Evolutionary conservation across 768 basidiomycete species (phyloP).

Genomic region (Lentinula guzmanii): DNA sequence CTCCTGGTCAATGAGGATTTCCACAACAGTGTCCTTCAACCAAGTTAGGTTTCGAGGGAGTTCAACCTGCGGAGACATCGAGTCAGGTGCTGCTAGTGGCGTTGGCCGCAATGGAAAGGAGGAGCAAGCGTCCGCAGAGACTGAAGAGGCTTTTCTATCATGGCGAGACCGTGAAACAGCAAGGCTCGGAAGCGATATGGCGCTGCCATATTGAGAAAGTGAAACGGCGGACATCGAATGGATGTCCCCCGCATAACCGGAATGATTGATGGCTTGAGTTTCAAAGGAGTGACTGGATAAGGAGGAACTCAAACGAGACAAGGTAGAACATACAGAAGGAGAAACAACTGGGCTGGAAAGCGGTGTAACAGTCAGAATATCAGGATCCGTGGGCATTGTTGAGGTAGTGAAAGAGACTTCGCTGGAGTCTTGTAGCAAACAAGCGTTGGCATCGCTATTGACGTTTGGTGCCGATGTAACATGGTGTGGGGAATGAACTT

Average conservation of each 20-base stretch:
- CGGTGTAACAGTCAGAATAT: slow-evolving; percentile 18
- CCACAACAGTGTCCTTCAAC: slow-evolving; percentile 48
- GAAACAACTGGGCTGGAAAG: slow-evolving; percentile 14
- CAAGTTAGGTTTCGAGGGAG: slow-evolving; percentile 40
- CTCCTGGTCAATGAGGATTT: slow-evolving; percentile 80
- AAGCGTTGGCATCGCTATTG: background rate
- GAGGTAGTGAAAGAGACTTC: background rate
- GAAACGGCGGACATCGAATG: background rate
- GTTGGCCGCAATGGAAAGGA: background rate
- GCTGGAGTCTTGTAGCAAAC: background rate
- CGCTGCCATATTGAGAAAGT: slow-evolving; percentile 9
- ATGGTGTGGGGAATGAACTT: background rate
- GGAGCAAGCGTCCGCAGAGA: slow-evolving; percentile 2
- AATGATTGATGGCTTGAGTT: background rate
- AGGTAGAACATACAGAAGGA: slow-evolving; percentile 18
- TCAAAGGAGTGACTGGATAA: background rate
- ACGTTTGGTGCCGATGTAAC: background rate
- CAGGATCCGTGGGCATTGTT: background rate
- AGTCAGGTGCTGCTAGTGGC: slow-evolving; percentile 9
- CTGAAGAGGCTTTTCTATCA: slow-evolving; percentile 7
- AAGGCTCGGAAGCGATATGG: background rate
- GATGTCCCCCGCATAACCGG: background rate
- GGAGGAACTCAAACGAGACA: background rate
- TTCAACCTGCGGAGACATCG: slow-evolving; percentile 4
- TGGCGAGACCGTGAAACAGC: slow-evolving; percentile 8